Percentiles rank a stretch among this genome's conserved stretches.
These are phyloP conservation scores for Noccaea bulbosa DNA, from an alignment of 345 rosid species.

Conservation along the genomic window DNA sequence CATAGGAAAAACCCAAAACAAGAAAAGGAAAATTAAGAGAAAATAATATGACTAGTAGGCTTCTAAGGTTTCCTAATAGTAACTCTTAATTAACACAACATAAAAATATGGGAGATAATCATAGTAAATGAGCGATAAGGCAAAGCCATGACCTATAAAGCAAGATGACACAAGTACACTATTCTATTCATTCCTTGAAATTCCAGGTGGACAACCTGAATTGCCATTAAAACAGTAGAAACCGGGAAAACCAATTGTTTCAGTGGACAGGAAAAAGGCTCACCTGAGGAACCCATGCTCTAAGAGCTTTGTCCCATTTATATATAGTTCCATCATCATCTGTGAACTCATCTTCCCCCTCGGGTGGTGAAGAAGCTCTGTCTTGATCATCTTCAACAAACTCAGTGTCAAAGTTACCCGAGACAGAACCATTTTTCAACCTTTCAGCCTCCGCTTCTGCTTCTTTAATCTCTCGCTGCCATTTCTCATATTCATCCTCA, in stretches of 20 bases:
- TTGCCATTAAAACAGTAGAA: constrained; percentile 4
- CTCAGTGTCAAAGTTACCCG: constrained; percentile 38
- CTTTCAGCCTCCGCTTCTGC: constrained; percentile 68
- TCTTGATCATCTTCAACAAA: constrained; percentile 46
- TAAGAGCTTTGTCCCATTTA: constrained; percentile 75
- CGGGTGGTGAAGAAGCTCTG: constrained; percentile 68
- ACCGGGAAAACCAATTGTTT: neutral
- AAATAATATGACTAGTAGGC: neutral
- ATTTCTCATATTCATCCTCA: constrained; percentile 83
- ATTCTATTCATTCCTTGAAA: constrained; percentile 11
- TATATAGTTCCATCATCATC: constrained; percentile 94
- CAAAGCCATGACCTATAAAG: constrained; percentile 24
- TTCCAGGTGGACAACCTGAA: constrained; percentile 8
- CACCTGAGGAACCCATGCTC: constrained; percentile 98
- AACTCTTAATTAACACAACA: constrained; percentile 13
- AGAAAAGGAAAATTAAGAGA: neutral
- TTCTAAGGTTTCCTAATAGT: constrained; percentile 14
- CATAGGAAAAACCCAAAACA: constrained; percentile 9
- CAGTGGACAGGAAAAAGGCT: constrained; percentile 5
- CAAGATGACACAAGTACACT: constrained; percentile 20
- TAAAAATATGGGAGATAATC: constrained; percentile 14
- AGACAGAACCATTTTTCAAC: constrained; percentile 55
- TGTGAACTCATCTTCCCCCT: constrained; percentile 88
- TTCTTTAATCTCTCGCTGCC: constrained; percentile 81
- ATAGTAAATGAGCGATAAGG: constrained; percentile 17